A percentile compares a stretch with the other conserved stretches of the same genome.
phyloP scores from a whole-genome alignment of 2,329 filamentous ascomycete species.

The Mycosphaerella sp. region DNA sequence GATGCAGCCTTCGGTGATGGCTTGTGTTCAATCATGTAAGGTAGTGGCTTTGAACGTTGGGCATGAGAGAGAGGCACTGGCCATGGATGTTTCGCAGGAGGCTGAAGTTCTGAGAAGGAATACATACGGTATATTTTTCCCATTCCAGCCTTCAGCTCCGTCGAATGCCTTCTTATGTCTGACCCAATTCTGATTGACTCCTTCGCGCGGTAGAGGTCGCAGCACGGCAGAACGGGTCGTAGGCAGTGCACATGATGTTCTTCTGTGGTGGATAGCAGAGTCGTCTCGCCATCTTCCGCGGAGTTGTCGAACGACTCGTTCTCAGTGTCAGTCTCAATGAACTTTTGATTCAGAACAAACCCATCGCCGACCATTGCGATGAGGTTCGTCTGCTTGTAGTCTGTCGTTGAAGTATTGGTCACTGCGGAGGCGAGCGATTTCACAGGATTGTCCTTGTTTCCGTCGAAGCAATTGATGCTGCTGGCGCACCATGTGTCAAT shows the following conservation, averaged over 20 bases:
- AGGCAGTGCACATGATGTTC: too few relatives aligned
- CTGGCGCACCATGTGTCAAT: not conserved
- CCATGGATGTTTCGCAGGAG: not conserved
- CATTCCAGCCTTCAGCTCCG: too few relatives aligned
- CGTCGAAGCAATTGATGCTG: not conserved
- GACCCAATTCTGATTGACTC: too few relatives aligned
- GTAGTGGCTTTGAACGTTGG: too few relatives aligned
- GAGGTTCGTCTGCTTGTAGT: not conserved
- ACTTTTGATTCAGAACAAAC: not conserved
- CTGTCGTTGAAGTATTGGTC: constrained; percentile 2
- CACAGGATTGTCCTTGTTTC: not conserved
- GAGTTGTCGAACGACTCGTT: not conserved
- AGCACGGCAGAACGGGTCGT: too few relatives aligned
- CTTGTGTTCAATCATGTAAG: not conserved
- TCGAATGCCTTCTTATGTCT: too few relatives aligned
- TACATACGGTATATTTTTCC: too few relatives aligned
- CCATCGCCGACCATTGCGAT: not conserved
- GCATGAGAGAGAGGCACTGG: too few relatives aligned
- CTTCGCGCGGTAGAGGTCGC: too few relatives aligned
- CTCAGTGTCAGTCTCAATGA: not conserved
- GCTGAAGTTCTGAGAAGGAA: not conserved
- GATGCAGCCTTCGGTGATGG: not conserved
- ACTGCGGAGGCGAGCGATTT: not conserved
- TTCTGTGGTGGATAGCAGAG: too few relatives aligned
- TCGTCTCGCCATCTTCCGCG: not conserved